These are phyloP conservation scores for Candida dubliniensis DNA, from an alignment of 1,139 yeast species.

Conservation along the genomic window DNA sequence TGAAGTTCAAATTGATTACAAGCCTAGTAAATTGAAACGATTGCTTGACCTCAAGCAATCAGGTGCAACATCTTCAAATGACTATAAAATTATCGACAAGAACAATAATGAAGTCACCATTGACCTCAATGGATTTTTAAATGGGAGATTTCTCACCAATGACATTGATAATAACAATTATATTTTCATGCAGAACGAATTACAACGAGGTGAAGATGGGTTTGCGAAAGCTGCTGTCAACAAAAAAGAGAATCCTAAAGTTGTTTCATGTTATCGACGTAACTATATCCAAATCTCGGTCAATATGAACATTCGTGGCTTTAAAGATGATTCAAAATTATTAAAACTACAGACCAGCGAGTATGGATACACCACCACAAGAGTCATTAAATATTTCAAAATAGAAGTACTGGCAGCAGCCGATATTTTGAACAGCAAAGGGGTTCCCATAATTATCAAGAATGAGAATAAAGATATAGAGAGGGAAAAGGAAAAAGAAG, in stretches of 20 bases:
- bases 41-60: conserved; percentile 32
- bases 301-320: conserved; percentile 36
- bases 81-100: conserved; percentile 33
- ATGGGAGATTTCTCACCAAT: conserved; percentile 45
- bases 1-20: conserved; percentile 27
- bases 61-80: conserved; percentile 18
- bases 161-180: conserved; percentile 44
- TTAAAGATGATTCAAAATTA: conserved; percentile 27
- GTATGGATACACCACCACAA: conserved; percentile 35
- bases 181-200: conserved; percentile 24
- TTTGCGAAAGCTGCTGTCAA: neutral
- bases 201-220: conserved; percentile 7
- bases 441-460: conserved; percentile 33
- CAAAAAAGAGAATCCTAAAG: conserved; percentile 31
- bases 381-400: conserved; percentile 42
- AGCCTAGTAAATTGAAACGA: conserved; percentile 25
- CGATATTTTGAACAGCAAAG: conserved; percentile 26
- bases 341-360: conserved; percentile 36
- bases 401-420: conserved; percentile 41
- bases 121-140: conserved; percentile 39
- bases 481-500: conserved; percentile 25
- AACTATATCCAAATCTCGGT: conserved; percentile 43
- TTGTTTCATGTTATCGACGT: conserved; percentile 48
- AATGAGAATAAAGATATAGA: conserved; percentile 21
- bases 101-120: conserved; percentile 27